Base-by-base conservation (phyloP, 169 alveolate genomes). In the Plasmodium sp. region DNA sequence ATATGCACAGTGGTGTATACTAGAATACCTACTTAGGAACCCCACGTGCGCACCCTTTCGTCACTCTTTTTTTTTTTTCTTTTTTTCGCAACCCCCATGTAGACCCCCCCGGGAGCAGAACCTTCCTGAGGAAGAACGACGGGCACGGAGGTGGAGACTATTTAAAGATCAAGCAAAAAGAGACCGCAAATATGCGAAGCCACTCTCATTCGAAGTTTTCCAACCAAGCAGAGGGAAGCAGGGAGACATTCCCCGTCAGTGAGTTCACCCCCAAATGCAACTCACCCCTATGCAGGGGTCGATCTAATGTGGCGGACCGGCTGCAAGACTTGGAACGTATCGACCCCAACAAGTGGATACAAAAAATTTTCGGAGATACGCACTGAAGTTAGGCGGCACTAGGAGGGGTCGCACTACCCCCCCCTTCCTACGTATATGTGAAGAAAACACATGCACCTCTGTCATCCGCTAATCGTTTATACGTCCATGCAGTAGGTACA, bases 141-240 rank as follows among this genome's bases (percentile, higher is more conserved):
- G 86, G 93, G 0, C 81, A 62, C 7, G 93, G 93, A 31, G 93
- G 93, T 18, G 93, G 93, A n/a, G 81, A 86, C 31, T 86, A 86
- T 39, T 51, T 86, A 71, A 86, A 86, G 43, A 31, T 84, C 14
- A 84, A 72, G 80, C 36, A 43, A 45, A 27, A 12, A 14, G 74
- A 33, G 12, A 14, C 41, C n/a, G 73, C 6, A 31, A 72, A 41
- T 84, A 22, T n/a, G 48, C 45, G 51, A 67, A 71, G 56, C 33
- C 51, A 36, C 14, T 36, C 34, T n/a, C 71, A 33, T 18, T 36
- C n/a, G 5, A 18, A 33, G 16, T 9, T 18, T 7, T n/a, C 5
- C 10, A 34, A 62, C 27, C 43, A 33, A 6, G 48, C 0, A 7
- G n/a, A 22, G 6, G 41, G 10, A 83, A 83, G n/a, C 6, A 83